These are phyloP conservation scores for Kwoniella shandongensis DNA, from an alignment of 768 basidiomycete genomes.

Conservation along the genomic window DNA sequence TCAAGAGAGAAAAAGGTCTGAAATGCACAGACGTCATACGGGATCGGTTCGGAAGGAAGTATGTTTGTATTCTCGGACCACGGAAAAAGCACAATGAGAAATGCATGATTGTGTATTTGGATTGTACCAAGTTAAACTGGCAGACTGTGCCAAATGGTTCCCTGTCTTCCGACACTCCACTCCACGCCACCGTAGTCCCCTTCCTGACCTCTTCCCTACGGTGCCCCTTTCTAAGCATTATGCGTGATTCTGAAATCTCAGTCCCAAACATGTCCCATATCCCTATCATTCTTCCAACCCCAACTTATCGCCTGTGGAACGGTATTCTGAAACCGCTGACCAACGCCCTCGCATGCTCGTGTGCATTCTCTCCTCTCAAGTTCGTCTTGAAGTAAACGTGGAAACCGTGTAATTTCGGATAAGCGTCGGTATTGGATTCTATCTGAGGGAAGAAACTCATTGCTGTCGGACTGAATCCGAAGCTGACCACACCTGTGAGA, in stretches of 20 bases:
- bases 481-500: slow-evolving; percentile 81
- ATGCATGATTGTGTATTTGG: too few relatives aligned
- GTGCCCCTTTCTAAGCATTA: too few relatives aligned
- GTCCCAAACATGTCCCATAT: too few relatives aligned
- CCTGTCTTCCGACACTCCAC: neutral
- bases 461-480: slow-evolving; percentile 79
- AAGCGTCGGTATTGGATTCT: slow-evolving; percentile 87
- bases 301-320: slow-evolving; percentile 59
- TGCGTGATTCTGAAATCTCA: too few relatives aligned
- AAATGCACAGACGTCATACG: too few relatives aligned
- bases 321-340: slow-evolving; percentile 91
- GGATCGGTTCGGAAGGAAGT: too few relatives aligned
- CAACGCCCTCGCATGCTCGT: slow-evolving; percentile 80
- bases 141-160: neutral
- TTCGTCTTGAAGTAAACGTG: slow-evolving; percentile 92
- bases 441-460: slow-evolving; percentile 94
- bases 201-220: too few relatives aligned
- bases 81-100: too few relatives aligned
- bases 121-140: neutral
- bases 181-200: too few relatives aligned
- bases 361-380: slow-evolving; percentile 80
- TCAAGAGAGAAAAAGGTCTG: too few relatives aligned
- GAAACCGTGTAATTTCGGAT: slow-evolving; percentile 83
- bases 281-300: neutral
- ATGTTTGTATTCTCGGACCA: too few relatives aligned